Base-by-base conservation (phyloP, 2,329 filamentous ascomycete genomes). In the Neofusicoccum kwambonambiense region DNA sequence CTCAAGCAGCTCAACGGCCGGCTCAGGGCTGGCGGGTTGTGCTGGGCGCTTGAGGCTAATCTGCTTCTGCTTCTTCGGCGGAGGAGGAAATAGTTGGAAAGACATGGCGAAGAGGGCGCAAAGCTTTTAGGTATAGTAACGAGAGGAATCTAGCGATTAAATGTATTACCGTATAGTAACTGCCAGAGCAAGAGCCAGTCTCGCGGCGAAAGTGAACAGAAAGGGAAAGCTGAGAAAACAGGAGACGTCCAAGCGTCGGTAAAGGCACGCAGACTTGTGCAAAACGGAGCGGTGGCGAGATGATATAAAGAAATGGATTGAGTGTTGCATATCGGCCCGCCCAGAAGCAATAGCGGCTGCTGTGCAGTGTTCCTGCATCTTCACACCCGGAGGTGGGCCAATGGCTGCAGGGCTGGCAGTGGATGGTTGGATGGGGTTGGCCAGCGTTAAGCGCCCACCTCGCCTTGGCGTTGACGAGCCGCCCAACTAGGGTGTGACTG, bases 81-180 rank as follows among this genome's bases (percentile, higher is more conserved):
- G 75, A 41, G 75, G 74, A 70, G 76, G 76, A 65, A 78, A 78
- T 57, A 78, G 65, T 65, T 78, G 76, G 65, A 78, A 70, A 49
- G 70, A 60, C 63, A 65, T 65, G 51, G 1, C 13, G 62, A 41
- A 37, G 2, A 3, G 11, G 13, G 35, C 15, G 44, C 22, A 31
- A 37, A 47, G 22, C 4, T 19, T 22, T 35, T 45, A 39, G 47
- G 22, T 56, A 54, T 35, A 31, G 19, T 50, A 50, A 56, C 12
- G 45, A 65, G 37, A 37, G 37, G 34, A 61, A 44, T 34, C 31
- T 49, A 41, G 62, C 19, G 41, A 64, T 64, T 64, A 64, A 64
- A 64, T 27, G 41, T 42, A 57, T 64, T 57, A 49, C 44, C 5
- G 39, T n/a, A 42, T 31, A 27, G 4, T 3, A 58, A 45, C 34